phyloP scores from a whole-genome alignment of 306 rosid genomes.

The Carpinus viminea region DNA sequence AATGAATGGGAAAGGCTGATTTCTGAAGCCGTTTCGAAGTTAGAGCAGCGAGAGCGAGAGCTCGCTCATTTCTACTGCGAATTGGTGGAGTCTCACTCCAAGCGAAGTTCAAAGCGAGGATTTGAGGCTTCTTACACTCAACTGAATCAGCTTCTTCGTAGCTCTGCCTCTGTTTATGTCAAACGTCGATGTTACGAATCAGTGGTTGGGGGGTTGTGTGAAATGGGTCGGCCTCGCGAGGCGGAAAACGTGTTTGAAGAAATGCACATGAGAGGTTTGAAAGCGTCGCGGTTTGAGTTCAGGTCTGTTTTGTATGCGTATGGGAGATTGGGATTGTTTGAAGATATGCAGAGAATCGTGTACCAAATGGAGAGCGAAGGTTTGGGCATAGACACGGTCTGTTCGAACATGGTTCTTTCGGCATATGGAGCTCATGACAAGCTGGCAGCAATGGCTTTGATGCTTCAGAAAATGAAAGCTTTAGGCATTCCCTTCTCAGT shows the following conservation, averaged over 20 bases:
- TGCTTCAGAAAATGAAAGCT: slow-evolving; percentile 65
- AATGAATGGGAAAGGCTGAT: slow-evolving; percentile 42
- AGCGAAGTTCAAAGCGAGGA: slow-evolving; percentile 48
- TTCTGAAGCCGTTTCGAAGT: slow-evolving; percentile 46
- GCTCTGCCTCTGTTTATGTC: slow-evolving; percentile 52
- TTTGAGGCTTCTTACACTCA: slow-evolving; percentile 45
- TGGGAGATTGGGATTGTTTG: slow-evolving; percentile 68
- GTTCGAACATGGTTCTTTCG: slow-evolving; percentile 78
- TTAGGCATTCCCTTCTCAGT: slow-evolving; percentile 50
- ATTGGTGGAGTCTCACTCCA: slow-evolving; percentile 64
- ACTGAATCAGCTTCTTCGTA: slow-evolving; percentile 42
- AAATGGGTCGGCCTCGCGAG: slow-evolving; percentile 60
- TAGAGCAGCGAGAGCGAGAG: slow-evolving; percentile 47
- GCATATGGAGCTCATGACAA: slow-evolving; percentile 64
- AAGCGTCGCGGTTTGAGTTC: slow-evolving; percentile 60
- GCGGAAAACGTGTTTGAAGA: slow-evolving; percentile 61
- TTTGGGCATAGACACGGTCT: slow-evolving; percentile 53
- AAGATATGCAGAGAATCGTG: slow-evolving; percentile 60
- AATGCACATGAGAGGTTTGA: slow-evolving; percentile 43
- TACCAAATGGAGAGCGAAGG: slow-evolving; percentile 57
- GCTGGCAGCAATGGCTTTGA: slow-evolving; percentile 51
- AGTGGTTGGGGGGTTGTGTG: slow-evolving; percentile 65
- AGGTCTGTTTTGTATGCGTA: slow-evolving; percentile 55
- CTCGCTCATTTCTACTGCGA: slow-evolving; percentile 60
- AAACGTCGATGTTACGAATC: slow-evolving; percentile 62